Conservation (phyloP, 1,284 basidiomycete genomes). For the Apiotrichum siamense region DNA sequence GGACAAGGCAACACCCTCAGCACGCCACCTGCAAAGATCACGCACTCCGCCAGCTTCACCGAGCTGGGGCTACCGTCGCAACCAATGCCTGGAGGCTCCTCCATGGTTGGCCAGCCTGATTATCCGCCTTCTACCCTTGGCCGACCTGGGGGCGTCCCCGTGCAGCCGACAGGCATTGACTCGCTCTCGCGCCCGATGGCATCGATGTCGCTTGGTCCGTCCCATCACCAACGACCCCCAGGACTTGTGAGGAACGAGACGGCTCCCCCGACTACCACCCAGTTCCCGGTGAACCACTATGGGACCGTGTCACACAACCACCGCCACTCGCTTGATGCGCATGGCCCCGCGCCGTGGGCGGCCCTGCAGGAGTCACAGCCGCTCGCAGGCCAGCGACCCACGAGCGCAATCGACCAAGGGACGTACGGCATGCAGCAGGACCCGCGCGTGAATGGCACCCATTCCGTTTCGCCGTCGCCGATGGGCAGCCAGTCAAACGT, state of each 20-base stretch:
- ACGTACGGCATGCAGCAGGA: neutral
- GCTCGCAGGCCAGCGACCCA: constrained; percentile 5
- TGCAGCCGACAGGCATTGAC: constrained; percentile 19
- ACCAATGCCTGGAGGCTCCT: constrained; percentile 7
- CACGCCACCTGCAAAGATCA: neutral
- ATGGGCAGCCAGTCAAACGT: neutral
- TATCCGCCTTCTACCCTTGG: constrained; percentile 19
- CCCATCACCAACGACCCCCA: constrained; percentile 8
- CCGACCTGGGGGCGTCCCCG: constrained; percentile 10
- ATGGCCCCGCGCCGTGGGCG: constrained; percentile 28
- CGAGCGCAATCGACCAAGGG: neutral
- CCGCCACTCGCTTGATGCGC: constrained; percentile 30
- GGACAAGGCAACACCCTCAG: neutral
- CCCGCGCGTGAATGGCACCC: neutral
- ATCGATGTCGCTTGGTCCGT: constrained; percentile 32
- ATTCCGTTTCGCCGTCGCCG: neutral
- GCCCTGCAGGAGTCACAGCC: constrained; percentile 23
- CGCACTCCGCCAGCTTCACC: constrained; percentile 22
- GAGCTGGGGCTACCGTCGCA: constrained; percentile 37
- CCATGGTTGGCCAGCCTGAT: constrained; percentile 6
- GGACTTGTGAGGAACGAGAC: neutral
- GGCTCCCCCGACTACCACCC: neutral
- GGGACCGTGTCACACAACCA: constrained; percentile 14
- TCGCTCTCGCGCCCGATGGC: constrained; percentile 33
- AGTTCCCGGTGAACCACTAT: neutral